Evolutionary conservation across 2,329 filamentous ascomycete genomes (phyloP).

Genomic region (Aureobasidium mangrovei): DNA sequence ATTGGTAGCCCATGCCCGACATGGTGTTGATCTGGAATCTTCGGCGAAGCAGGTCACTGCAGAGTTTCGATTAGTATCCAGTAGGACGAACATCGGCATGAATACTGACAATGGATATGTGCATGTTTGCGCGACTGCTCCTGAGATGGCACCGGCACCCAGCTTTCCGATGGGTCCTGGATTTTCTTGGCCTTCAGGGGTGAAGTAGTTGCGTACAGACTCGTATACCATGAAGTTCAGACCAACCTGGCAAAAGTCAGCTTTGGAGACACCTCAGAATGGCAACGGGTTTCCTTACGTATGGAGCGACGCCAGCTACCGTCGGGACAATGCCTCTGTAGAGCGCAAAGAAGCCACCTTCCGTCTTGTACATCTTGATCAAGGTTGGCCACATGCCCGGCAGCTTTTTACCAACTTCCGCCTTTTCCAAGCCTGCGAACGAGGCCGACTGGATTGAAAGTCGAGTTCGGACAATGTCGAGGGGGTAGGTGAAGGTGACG

Average conservation of each 20-base stretch:
- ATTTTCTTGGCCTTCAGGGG: conserved; percentile 77
- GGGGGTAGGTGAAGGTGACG: conserved; percentile 87
- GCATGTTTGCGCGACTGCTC: conserved; percentile 91
- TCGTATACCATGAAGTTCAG: conserved; percentile 99
- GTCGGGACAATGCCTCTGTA: conserved; percentile 93
- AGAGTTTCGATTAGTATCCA: neutral
- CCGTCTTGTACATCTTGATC: conserved; percentile 75
- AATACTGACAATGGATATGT: conserved; percentile 87
- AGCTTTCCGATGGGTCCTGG: conserved; percentile 74
- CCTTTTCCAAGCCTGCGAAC: conserved; percentile 64
- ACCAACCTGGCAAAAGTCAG: conserved; percentile 54
- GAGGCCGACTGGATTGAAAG: conserved; percentile 97
- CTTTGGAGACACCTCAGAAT: conserved; percentile 9
- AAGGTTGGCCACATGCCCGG: conserved; percentile 91
- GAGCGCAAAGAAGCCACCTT: conserved; percentile 77
- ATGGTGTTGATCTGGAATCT: conserved; percentile 99
- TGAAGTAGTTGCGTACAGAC: conserved; percentile 72
- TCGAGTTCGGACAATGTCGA: conserved; percentile 93
- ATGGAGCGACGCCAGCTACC: conserved; percentile 88
- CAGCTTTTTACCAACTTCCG: conserved; percentile 51
- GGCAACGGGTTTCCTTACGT: conserved; percentile 47
- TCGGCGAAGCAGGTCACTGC: conserved; percentile 78
- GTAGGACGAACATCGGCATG: neutral
- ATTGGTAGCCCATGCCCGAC: conserved; percentile 95
- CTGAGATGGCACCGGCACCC: conserved; percentile 84